Evolutionary conservation across 2,329 filamentous ascomycete species (phyloP).

Genomic region (Davidsoniella virescens): DNA sequence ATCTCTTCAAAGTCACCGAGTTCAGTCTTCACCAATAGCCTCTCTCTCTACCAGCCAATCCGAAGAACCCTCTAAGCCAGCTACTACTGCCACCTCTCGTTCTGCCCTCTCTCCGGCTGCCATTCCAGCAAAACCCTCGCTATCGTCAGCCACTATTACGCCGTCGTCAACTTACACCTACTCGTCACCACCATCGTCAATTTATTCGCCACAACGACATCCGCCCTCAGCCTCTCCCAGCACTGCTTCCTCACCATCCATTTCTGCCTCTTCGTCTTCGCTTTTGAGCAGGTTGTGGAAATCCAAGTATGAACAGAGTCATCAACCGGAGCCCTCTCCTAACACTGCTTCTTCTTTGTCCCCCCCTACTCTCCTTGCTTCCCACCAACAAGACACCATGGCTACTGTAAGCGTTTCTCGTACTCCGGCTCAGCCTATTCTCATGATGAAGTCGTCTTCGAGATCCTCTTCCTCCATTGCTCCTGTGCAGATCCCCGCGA

Average conservation of each 20-base stretch:
- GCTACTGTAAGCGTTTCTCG: background rate
- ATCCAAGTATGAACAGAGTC: constrained; percentile 14
- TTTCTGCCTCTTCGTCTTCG: background rate
- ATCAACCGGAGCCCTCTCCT: constrained; percentile 10
- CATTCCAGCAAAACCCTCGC: background rate
- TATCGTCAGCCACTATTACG: background rate
- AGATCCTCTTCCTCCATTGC: constrained; percentile 22
- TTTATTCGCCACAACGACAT: constrained; percentile 1
- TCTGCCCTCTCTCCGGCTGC: background rate
- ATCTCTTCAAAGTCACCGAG: background rate
- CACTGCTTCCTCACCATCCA: constrained; percentile 8
- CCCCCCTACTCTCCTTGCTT: constrained; percentile 1
- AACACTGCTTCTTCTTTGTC: constrained; percentile 3
- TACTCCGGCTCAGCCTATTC: constrained; percentile 6
- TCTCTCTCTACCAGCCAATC: background rate
- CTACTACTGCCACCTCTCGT: background rate
- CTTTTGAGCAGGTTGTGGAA: constrained; percentile 8
- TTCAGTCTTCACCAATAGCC: background rate
- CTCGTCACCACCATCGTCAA: constrained; percentile 1
- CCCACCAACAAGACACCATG: constrained; percentile 4
- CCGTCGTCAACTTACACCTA: background rate
- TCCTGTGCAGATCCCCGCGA: constrained; percentile 39
- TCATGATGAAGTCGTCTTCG: constrained; percentile 12
- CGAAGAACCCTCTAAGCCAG: background rate
- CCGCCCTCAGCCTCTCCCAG: constrained; percentile 6